Evolutionary conservation across 495 filamentous ascomycete genomes (phyloP).

Genomic region (Neohortaea acidophila): DNA sequence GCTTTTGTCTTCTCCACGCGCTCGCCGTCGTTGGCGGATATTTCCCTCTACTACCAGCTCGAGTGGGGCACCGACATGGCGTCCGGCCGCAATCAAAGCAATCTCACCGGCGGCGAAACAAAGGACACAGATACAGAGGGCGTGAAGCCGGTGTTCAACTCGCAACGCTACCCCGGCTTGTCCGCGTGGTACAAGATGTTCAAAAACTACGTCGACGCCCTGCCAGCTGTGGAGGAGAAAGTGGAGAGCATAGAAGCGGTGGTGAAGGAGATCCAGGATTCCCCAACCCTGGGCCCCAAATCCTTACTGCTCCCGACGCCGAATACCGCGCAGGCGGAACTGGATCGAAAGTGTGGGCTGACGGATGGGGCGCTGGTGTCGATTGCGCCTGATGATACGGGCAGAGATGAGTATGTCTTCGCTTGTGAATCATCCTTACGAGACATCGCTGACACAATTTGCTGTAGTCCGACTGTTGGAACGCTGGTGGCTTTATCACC

Average conservation of each 20-base stretch:
- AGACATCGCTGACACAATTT: too few species aligned
- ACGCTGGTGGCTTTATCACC: constrained; percentile 17
- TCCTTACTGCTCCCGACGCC: constrained; percentile 19
- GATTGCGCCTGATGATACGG: constrained; percentile 26
- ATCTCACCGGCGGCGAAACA: constrained; percentile 23
- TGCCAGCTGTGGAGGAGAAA: constrained; percentile 15
- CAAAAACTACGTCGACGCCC: constrained; percentile 11
- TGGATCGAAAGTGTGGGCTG: constrained; percentile 21
- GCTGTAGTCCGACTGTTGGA: constrained; percentile 19
- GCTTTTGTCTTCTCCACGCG: constrained; percentile 20
- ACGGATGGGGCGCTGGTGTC: constrained; percentile 15
- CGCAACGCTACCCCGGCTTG: constrained; percentile 20
- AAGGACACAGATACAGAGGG: constrained; percentile 14
- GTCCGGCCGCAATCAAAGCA: constrained; percentile 16
- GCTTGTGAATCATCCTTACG: too few species aligned
- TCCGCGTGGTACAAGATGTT: constrained; percentile 19
- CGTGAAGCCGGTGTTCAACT: constrained; percentile 19
- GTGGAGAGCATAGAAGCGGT: constrained; percentile 6
- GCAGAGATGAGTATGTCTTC: constrained; percentile 13
- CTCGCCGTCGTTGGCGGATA: constrained; percentile 19
- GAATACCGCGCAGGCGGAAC: constrained; percentile 6
- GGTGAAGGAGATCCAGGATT: constrained; percentile 10
- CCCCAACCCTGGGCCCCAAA: constrained; percentile 5
- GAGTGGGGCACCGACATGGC: constrained; percentile 23
- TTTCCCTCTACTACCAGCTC: constrained; percentile 23